These are phyloP conservation scores for Populus tomentosa DNA, from an alignment of 441 rosid genomes.

Conservation along the genomic window DNA sequence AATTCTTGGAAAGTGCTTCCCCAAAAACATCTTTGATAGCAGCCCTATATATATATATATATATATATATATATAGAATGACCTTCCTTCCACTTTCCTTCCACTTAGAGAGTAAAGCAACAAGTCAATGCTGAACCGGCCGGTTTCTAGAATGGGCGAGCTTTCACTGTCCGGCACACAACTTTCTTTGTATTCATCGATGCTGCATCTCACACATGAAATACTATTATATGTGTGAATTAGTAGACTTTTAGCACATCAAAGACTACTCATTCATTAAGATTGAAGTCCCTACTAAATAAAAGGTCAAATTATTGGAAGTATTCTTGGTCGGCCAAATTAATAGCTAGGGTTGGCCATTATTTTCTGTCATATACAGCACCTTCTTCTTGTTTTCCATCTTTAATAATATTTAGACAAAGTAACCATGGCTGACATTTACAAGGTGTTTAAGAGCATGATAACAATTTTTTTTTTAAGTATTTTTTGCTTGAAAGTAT, in stretches of 20 bases:
- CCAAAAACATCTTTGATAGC: too few relatives aligned
- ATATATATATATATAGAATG: too few relatives aligned
- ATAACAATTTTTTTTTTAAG: too few relatives aligned
- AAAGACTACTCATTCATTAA: background rate
- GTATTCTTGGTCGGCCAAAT: background rate
- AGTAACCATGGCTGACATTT: background rate
- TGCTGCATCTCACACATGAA: background rate
- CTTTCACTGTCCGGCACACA: too few relatives aligned
- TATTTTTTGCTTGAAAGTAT: rapidly evolving
- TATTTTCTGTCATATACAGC: background rate
- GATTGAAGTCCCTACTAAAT: background rate
- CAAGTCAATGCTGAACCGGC: background rate
- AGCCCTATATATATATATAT: too few relatives aligned
- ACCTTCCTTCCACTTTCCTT: too few relatives aligned
- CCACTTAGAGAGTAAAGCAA: background rate
- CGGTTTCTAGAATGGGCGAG: too few relatives aligned
- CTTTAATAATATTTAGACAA: background rate
- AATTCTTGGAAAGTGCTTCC: background rate
- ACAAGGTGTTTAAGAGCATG: too few relatives aligned
- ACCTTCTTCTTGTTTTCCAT: background rate
- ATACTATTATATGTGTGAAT: background rate
- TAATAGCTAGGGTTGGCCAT: background rate
- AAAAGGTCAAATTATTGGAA: background rate
- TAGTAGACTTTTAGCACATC: too few relatives aligned
- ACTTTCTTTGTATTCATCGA: background rate